These are phyloP conservation scores for Fistulina hepatica DNA, from an alignment of 1,284 basidiomycete species.

Conservation along the genomic window DNA sequence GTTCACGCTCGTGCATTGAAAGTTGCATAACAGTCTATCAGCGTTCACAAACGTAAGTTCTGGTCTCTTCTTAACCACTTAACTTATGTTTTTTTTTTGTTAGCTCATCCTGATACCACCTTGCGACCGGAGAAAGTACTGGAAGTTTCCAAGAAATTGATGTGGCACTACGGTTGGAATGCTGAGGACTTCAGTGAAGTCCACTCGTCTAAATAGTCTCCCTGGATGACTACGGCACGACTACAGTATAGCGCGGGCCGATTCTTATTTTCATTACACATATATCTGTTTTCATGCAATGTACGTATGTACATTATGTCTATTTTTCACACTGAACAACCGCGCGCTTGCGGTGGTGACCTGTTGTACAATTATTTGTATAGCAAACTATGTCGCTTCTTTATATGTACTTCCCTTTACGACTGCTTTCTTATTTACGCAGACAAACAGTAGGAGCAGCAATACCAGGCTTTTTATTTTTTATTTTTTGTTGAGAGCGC, in stretches of 20 bases:
- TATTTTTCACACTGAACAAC: not conserved
- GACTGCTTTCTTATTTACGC: no score
- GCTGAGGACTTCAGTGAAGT: conserved; percentile 56
- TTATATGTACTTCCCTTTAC: no score
- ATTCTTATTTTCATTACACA: not conserved
- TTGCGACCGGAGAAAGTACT: conserved; percentile 41
- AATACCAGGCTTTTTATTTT: no score
- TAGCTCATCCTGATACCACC: conserved; percentile 65
- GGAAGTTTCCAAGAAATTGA: conserved; percentile 47
- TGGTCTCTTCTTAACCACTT: not conserved
- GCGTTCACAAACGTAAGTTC: conserved; percentile 62
- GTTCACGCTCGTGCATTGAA: not conserved
- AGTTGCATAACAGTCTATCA: conserved; percentile 49
- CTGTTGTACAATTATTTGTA: no score
- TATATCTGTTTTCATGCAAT: not conserved
- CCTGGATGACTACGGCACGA: not conserved
- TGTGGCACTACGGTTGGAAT: conserved; percentile 58
- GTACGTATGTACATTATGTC: not conserved
- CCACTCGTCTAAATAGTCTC: no score
- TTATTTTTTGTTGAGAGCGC: no score
- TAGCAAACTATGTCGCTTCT: no score
- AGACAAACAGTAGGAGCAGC: no score
- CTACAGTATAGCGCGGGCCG: not conserved
- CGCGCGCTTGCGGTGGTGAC: not conserved
- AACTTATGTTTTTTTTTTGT: conserved; percentile 2